Evolutionary conservation across 169 alveolate genomes (phyloP), one percentile per base, ranked within the genome.

Genomic region (Eimeria mitis): DNA sequence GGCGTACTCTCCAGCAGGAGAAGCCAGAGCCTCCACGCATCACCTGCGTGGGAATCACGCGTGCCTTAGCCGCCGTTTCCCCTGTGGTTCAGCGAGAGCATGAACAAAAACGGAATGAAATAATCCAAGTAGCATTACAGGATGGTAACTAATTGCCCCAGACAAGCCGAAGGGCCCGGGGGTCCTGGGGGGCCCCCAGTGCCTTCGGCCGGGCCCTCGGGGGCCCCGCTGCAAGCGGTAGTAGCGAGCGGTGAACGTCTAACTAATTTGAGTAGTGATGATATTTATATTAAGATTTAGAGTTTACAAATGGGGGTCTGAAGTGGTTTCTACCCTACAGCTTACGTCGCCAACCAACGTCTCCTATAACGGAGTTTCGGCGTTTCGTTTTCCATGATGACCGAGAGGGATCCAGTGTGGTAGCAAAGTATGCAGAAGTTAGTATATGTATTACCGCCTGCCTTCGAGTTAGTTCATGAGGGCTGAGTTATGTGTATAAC

Each of bases 151-250:
- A 71, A 28, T n/a, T 47, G 78, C 49, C 9, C 42, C n/a, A 68
- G 78, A 68, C 78, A 68, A 68, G 23, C 81, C n/a, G 28, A n/a
- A 54, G 87, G 28, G 9, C 87, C 65, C 21, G 31, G n/a, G 61
- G 63, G 44, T 13, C 42, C 65, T 13, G 40, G 87, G 87, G 87
- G 87, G 87, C 65, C 87, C 87, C 87, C 21, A 11, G 87, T 42
- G 87, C 65, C 65, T 49, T n/a, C 87, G 47, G 25, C 63, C 65
- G 65, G 87, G 65, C 63, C 63, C 42, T 25, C 13, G 37, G 63
- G 85, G 87, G 65, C 65, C 63, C 63, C 63, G 65, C 87, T 23
- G 44, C 87, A 42, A 76, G 19, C 42, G 25, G 87, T 9, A 44
- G 19, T 44, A 25, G 65, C 87, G 54, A 71, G 19, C 81, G 14